A percentile compares a stretch with the other conserved stretches of the same genome.
Evolutionary conservation across 345 rosid species (phyloP).

Genomic region (Brassica juncea): DNA sequence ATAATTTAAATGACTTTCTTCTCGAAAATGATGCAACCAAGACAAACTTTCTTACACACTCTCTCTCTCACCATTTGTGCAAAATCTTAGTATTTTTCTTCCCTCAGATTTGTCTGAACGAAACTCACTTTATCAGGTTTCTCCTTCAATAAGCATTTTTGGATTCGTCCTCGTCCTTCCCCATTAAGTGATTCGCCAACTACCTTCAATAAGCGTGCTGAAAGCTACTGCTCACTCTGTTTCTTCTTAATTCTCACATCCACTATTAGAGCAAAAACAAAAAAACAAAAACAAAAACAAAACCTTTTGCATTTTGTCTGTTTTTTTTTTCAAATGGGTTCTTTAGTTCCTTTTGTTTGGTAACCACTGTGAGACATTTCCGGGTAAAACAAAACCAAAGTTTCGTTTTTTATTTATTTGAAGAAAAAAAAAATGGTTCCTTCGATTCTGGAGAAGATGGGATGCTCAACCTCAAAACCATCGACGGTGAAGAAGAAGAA

Average conservation of each 20-base stretch:
- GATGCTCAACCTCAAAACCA: constrained; percentile 67
- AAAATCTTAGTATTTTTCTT: not conserved
- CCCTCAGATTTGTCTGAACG: constrained; percentile 21
- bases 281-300: not conserved
- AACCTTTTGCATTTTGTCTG: too few species aligned
- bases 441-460: constrained; percentile 52
- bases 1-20: not conserved
- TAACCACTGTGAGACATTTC: constrained; percentile 33
- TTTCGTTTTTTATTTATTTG: constrained; percentile 23
- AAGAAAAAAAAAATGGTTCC: constrained; percentile 26
- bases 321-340: not conserved
- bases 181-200: constrained; percentile 33
- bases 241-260: not conserved
- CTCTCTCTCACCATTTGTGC: constrained; percentile 15
- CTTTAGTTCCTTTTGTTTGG: constrained; percentile 5
- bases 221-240: constrained; percentile 37
- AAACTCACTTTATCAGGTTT: constrained; percentile 33
- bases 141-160: constrained; percentile 34
- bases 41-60: constrained; percentile 16
- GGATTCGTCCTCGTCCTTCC: constrained; percentile 16
- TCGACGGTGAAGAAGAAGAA: constrained; percentile 39
- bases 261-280: too few species aligned
- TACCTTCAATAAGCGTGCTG: constrained; percentile 27
- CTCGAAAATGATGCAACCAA: constrained; percentile 39
- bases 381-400: constrained; percentile 13